Evolutionary conservation across 805 yeast species (phyloP).

Genomic region (Torulaspora quercuum): DNA sequence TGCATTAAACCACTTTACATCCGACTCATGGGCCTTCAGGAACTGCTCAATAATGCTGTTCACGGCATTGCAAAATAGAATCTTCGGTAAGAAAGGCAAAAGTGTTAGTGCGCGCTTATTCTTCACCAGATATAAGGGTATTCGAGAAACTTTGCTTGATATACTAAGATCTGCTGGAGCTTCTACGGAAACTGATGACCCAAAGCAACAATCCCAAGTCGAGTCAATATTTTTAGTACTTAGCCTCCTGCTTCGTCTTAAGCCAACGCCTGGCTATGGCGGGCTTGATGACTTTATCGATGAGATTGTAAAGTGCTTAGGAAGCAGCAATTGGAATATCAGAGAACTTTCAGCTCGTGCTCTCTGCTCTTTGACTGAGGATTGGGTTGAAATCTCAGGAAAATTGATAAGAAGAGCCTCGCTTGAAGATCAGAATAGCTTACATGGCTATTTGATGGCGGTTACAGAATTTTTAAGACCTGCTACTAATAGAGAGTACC

Average conservation of each 20-base stretch:
- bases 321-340: slow-evolving; percentile 68
- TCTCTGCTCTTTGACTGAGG: slow-evolving; percentile 48
- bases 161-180: slow-evolving; percentile 38
- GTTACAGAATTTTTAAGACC: slow-evolving; percentile 37
- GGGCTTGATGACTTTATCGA: slow-evolving; percentile 53
- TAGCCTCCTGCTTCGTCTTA: slow-evolving; percentile 65
- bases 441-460: slow-evolving; percentile 62
- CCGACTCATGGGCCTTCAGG: slow-evolving; percentile 77
- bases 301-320: slow-evolving; percentile 47
- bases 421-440: slow-evolving; percentile 39
- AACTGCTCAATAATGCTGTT: slow-evolving; percentile 94
- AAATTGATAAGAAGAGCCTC: slow-evolving; percentile 28
- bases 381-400: slow-evolving; percentile 32
- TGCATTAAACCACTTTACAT: slow-evolving; percentile 59
- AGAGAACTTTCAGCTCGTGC: slow-evolving; percentile 84
- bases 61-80: slow-evolving; percentile 72
- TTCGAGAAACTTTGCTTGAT: slow-evolving; percentile 48
- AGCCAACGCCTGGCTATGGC: slow-evolving; percentile 53
- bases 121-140: slow-evolving; percentile 59
- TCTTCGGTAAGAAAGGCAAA: slow-evolving; percentile 61
- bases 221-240: slow-evolving; percentile 75
- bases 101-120: slow-evolving; percentile 59
- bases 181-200: background rate
- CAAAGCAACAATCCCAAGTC: slow-evolving; percentile 32
- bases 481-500: background rate